These are phyloP conservation scores for Hygrophoropsis aurantiaca DNA, from an alignment of 768 basidiomycete species.

Conservation along the genomic window DNA sequence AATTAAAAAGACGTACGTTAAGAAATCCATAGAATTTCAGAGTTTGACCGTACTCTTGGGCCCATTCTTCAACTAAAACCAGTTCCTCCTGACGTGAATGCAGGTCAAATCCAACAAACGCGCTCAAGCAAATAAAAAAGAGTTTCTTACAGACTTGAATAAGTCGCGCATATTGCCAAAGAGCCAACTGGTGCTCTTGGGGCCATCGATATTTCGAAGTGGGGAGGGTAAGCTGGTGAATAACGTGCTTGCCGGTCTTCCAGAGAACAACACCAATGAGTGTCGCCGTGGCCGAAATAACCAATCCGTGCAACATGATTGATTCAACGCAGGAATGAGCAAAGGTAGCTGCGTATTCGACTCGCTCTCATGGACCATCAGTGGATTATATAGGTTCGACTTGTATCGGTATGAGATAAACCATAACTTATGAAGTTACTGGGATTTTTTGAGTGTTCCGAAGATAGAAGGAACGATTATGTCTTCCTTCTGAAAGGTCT, in stretches of 20 bases:
- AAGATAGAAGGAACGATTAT: too few relatives aligned
- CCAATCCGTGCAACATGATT: conserved; percentile 2
- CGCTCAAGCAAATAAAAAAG: too few relatives aligned
- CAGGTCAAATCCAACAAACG: neutral
- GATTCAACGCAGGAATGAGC: too few relatives aligned
- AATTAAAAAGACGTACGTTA: conserved; percentile 35
- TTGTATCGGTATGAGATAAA: too few relatives aligned
- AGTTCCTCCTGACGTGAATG: conserved; percentile 20
- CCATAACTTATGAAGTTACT: too few relatives aligned
- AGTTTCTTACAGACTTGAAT: conserved; percentile 37
- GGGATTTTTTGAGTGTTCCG: too few relatives aligned
- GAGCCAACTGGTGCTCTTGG: conserved; percentile 42
- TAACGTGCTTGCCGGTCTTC: conserved; percentile 29
- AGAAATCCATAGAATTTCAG: conserved; percentile 45
- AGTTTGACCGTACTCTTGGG: conserved; percentile 45
- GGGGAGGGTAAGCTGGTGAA: conserved; percentile 38
- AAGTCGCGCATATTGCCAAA: conserved; percentile 51
- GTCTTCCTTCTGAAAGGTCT: too few relatives aligned
- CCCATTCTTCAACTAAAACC: conserved; percentile 44
- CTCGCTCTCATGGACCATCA: too few relatives aligned
- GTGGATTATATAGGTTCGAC: too few relatives aligned
- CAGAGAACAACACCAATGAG: conserved; percentile 29
- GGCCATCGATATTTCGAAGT: conserved; percentile 49
- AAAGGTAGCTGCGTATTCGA: too few relatives aligned
- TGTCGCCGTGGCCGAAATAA: conserved; percentile 5